Base-by-base conservation (phyloP, 805 yeast genomes). In the Saturnispora besseyi region DNA sequence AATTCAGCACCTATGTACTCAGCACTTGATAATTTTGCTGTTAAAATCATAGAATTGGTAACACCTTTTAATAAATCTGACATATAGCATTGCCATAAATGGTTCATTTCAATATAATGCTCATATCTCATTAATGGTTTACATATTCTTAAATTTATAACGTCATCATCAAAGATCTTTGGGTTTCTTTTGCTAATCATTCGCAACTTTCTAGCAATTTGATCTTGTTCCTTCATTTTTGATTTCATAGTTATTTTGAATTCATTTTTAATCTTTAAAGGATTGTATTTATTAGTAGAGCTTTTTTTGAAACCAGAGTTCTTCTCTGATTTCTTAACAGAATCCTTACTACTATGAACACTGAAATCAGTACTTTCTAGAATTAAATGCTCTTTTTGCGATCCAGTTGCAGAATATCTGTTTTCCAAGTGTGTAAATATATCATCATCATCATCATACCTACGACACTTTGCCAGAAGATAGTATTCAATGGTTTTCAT, bases 1-100 rank as follows among this genome's bases (percentile, higher is more conserved):
- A 88, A 51, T 40, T 64, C 62, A n/a, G 93, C 77, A 3, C 97
- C 96, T 57, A 83, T 84, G 65, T 77, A 84, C 59, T 89, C 97
- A 1, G 93, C 87, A 53, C 83, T 75, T 1, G 91, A 75, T 38
- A 89, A 66, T 56, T 82, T 80, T 5, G 78, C 69, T 21, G 84
- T 63, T 1, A 80, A 57, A 9, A 52, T 49, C 50, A 41, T 59
- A 48, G 64, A 51, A 33, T 61, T 61, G 12, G 55, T 54, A 41
- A 58, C 53, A 6, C 49, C 54, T 33, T 65, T 73, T 8, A 86
- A 55, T 4, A 87, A 65, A 41, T 80, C 83, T 32, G 66, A 68
- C 44, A 82, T 78, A 61, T 89, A 89, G 15, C 67, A 67, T n/a
- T 74, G 72, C 97, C 97, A 89, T 26, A 89, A 68, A n/a, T 60